phyloP scores from a whole-genome alignment of 768 basidiomycete species.

The Harrya chromipes region DNA sequence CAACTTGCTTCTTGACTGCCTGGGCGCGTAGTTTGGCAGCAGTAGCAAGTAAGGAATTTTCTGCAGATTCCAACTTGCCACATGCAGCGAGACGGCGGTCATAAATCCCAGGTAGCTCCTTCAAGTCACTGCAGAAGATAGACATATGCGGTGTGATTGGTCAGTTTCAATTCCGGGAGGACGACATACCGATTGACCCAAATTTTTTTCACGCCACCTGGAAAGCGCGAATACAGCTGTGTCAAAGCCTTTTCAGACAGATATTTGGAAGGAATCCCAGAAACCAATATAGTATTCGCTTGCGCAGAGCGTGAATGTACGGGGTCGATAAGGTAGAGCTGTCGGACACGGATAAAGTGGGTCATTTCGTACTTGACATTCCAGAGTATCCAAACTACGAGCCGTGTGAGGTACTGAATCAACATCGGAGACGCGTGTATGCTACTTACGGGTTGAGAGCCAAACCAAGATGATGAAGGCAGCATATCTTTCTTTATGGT shows the following conservation, averaged over 20 bases:
- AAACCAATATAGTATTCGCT: slow-evolving; percentile 87
- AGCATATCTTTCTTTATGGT: slow-evolving; percentile 58
- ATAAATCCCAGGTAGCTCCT: slow-evolving; percentile 81
- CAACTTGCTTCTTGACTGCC: slow-evolving; percentile 44
- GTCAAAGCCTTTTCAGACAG: slow-evolving; percentile 66
- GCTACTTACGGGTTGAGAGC: slow-evolving; percentile 67
- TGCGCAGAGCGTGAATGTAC: slow-evolving; percentile 75
- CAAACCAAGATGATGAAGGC: slow-evolving; percentile 79
- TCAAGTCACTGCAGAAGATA: slow-evolving; percentile 56
- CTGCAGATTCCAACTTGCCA: slow-evolving; percentile 81
- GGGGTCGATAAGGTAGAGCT: slow-evolving; percentile 74
- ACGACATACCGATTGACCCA: slow-evolving; percentile 80
- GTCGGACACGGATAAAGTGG: slow-evolving; percentile 76
- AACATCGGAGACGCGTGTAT: neutral
- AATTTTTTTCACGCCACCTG: slow-evolving; percentile 86
- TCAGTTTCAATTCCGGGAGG: neutral
- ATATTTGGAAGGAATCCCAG: slow-evolving; percentile 79
- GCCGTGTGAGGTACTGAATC: neutral
- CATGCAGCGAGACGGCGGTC: slow-evolving; percentile 72
- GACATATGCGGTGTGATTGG: neutral
- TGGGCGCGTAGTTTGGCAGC: slow-evolving; percentile 69
- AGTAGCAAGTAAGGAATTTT: slow-evolving; percentile 71
- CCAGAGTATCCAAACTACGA: slow-evolving; percentile 78
- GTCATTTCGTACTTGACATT: slow-evolving; percentile 78
- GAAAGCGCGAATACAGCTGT: slow-evolving; percentile 74